Percentiles rank a stretch among this genome's conserved stretches.
Conservation (phyloP, 1,284 basidiomycete genomes). For the Cryptococcus sp. region DNA sequence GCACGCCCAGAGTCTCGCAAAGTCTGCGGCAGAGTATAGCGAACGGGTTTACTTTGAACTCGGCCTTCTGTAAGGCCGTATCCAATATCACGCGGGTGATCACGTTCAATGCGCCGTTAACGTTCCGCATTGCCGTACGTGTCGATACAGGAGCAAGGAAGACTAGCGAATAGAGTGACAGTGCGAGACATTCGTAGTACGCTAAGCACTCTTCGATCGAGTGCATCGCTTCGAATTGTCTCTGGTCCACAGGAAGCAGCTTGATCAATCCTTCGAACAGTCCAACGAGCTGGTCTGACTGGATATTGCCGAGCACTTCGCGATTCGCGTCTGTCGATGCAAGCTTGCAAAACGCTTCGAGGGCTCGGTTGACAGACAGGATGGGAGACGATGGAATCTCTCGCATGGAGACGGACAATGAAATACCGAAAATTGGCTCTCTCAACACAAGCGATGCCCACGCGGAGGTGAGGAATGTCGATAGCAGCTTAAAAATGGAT, state of each 20-base stretch:
- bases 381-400: slow-evolving; percentile 30
- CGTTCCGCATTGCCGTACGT: slow-evolving; percentile 67
- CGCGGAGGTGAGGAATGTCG: slow-evolving; percentile 63
- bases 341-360: slow-evolving; percentile 79
- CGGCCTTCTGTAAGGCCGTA: slow-evolving; percentile 51
- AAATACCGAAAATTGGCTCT: slow-evolving; percentile 53
- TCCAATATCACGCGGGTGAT: slow-evolving; percentile 54
- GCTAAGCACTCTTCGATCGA: slow-evolving; percentile 68
- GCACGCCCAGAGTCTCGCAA: slow-evolving; percentile 77
- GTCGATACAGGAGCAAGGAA: slow-evolving; percentile 76
- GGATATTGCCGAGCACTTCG: slow-evolving; percentile 66
- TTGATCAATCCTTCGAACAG: slow-evolving; percentile 72
- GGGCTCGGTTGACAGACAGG: slow-evolving; percentile 57
- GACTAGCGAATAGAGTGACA: slow-evolving; percentile 80
- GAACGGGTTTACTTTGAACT: slow-evolving; percentile 60
- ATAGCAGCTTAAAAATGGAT: slow-evolving; percentile 66
- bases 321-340: slow-evolving; percentile 78
- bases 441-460: slow-evolving; percentile 62
- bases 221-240: slow-evolving; percentile 66
- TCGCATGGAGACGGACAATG: slow-evolving; percentile 18
- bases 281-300: slow-evolving; percentile 61
- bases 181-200: slow-evolving; percentile 74
- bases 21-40: slow-evolving; percentile 69
- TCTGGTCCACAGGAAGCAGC: slow-evolving; percentile 74
- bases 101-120: slow-evolving; percentile 50